Percentiles rank a stretch among this genome's conserved stretches.
Evolutionary conservation across 1,284 basidiomycete species (phyloP).

Genomic region (Apiotrichum montevideense): DNA sequence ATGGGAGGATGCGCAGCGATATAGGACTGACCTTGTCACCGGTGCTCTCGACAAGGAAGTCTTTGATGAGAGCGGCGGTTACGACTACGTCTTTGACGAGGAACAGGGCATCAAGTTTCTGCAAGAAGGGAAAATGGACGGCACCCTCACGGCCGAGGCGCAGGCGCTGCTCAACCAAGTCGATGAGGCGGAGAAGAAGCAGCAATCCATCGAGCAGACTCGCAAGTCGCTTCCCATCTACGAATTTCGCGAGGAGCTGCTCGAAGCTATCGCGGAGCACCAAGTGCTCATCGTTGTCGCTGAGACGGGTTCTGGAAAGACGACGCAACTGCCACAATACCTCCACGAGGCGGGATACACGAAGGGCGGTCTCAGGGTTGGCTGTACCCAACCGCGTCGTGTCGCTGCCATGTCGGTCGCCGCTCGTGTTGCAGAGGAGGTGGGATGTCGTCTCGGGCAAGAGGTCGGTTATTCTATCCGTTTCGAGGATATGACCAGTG

Average conservation of each 20-base stretch:
- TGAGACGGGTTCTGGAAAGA: constrained; percentile 95
- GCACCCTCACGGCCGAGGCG: constrained; percentile 78
- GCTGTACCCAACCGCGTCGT: constrained; percentile 96
- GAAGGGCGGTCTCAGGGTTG: constrained; percentile 77
- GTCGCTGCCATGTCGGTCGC: constrained; percentile 99
- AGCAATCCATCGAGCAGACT: constrained; percentile 80
- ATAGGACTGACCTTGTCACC: constrained; percentile 77
- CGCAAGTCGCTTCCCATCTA: constrained; percentile 88
- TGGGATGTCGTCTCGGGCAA: constrained; percentile 91
- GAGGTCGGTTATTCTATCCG: constrained; percentile 99
- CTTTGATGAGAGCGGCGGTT: constrained; percentile 62
- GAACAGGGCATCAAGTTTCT: constrained; percentile 94
- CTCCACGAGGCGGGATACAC: constrained; percentile 96
- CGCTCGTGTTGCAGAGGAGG: constrained; percentile 96
- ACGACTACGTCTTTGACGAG: constrained; percentile 98
- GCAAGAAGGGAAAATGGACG: constrained; percentile 71
- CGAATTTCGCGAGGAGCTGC: constrained; percentile 73
- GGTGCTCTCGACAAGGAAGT: constrained; percentile 84
- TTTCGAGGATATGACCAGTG: constrained; percentile 98
- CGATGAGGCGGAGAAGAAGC: constrained; percentile 82
- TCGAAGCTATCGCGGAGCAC: constrained; percentile 81
- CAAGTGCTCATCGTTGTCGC: constrained; percentile 90
- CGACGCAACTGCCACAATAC: constrained; percentile 96
- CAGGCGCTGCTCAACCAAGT: constrained; percentile 80
- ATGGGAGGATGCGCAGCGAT: constrained; percentile 89